Conservation (phyloP, 2,329 filamentous ascomycete genomes). For the Saccharata proteae region DNA sequence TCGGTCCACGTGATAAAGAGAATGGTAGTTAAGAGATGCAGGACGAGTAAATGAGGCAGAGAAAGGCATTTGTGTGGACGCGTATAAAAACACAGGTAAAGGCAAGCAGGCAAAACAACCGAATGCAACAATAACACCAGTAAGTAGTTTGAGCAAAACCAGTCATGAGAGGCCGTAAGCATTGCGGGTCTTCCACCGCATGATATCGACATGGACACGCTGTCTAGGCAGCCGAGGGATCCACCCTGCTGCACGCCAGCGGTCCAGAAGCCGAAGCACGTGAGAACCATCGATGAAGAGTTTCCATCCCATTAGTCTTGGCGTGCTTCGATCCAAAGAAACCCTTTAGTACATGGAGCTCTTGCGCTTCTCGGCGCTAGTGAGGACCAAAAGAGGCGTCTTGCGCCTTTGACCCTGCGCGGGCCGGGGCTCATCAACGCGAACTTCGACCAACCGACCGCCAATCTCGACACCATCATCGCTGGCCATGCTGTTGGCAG, state of each 20-base stretch:
- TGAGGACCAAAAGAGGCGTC: constrained; percentile 76
- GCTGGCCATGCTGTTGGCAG: constrained; percentile 53
- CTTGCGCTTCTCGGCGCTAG: constrained; percentile 84
- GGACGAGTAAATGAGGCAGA: too few species aligned
- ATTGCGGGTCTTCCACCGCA: constrained; percentile 13
- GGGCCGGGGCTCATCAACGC: constrained; percentile 42
- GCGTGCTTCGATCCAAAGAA: too few species aligned
- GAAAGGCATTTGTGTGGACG: too few species aligned
- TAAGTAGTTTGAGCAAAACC: too few species aligned
- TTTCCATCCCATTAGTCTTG: constrained; percentile 11
- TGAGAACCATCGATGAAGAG: constrained; percentile 10
- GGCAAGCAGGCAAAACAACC: too few species aligned
- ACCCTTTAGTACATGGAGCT: constrained; percentile 46
- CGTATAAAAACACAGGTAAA: too few species aligned
- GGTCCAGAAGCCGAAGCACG: background rate
- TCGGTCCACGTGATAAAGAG: too few species aligned
- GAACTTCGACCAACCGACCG: constrained; percentile 43
- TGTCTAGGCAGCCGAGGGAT: constrained; percentile 9
- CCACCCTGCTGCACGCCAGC: too few species aligned
- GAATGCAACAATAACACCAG: too few species aligned
- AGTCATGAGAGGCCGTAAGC: constrained; percentile 27
- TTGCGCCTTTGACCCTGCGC: constrained; percentile 55
- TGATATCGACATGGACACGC: constrained; percentile 24
- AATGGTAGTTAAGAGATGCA: too few species aligned
- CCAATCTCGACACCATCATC: constrained; percentile 44